These are phyloP conservation scores for Leccinum imitatum DNA, from an alignment of 768 basidiomycete genomes.

Conservation along the genomic window DNA sequence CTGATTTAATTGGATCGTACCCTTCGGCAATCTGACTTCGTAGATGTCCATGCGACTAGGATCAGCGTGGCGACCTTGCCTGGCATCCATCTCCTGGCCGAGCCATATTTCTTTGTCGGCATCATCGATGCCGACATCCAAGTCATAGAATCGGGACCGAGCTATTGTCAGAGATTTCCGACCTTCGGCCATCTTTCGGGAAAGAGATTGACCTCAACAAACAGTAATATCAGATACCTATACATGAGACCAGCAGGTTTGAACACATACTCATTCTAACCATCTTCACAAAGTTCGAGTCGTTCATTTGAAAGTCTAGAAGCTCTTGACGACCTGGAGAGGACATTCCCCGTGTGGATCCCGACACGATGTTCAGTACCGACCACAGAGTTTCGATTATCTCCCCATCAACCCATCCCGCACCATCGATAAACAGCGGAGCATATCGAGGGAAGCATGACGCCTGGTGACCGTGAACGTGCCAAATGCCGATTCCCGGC, in stretches of 20 bases:
- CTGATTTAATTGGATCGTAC: too few relatives aligned
- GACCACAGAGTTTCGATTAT: slow-evolving; percentile 9
- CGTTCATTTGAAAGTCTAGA: slow-evolving; percentile 10
- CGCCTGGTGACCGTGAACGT: slow-evolving; percentile 26
- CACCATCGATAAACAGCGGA: background rate
- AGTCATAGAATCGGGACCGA: too few relatives aligned
- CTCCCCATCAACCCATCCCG: background rate
- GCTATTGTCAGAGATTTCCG: too few relatives aligned
- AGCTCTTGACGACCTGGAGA: background rate
- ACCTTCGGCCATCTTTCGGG: too few relatives aligned
- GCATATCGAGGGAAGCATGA: slow-evolving; percentile 19
- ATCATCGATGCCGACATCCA: too few relatives aligned
- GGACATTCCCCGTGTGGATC: background rate
- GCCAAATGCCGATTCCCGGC: slow-evolving; percentile 23
- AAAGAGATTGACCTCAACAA: background rate
- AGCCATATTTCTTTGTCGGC: too few relatives aligned
- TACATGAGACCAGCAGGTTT: background rate
- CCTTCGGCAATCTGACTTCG: too few relatives aligned
- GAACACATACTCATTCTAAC: background rate
- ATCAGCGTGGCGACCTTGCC: too few relatives aligned
- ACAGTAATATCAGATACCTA: background rate
- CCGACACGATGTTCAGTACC: background rate
- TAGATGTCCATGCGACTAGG: too few relatives aligned
- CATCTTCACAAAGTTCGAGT: slow-evolving; percentile 11
- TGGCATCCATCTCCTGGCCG: too few relatives aligned